Evolutionary conservation across 768 basidiomycete genomes (phyloP), one percentile per base, ranked within the genome.

Genomic region (Cubamyces sp.): DNA sequence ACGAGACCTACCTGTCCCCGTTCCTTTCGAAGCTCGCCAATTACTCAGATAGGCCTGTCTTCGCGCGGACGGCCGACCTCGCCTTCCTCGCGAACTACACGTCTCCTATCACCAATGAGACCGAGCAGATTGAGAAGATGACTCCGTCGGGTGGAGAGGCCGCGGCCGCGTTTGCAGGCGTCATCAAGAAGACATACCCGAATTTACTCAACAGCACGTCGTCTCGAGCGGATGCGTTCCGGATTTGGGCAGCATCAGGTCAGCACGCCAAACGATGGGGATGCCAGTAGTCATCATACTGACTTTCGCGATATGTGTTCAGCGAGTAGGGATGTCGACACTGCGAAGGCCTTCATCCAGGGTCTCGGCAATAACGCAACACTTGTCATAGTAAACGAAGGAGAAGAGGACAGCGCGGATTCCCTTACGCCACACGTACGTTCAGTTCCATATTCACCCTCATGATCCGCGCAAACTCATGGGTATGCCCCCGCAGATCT

Each of bases 391-490:
- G 64, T 65, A 14, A 59, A 65, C 34, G 64, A 68, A 42, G 64
- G 64, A 23, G 64, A 60, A 16, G 54, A 63, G 11, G 61, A 62
- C 21, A 64, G 61, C 19, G 66, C 66, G 0, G 30, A 68, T 34
- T 54, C 66, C 6, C 61, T 68, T 7, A 64, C 61, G 3, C 66
- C 64, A 2, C 66, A 68, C 43, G 66, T 68, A 52, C 15, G 64
- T 54, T 18, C 26, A 26, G 6, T 26, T 28, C 4, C 3, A 23
- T 49, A 30, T 43, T 7, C 41, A 11, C 19, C 18, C 18, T 11
- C 45, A 46, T 8, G 18, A 4, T 5, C 9, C 45, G 19, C 50
- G n/a, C 43, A 46, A 6, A 39, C 45, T 23, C 46, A 23, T 4
- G 15, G 5, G 14, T 15, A 28, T 53, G 25, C 18, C 26, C 14